These are phyloP conservation scores for Gossypium stocksii DNA, from an alignment of 345 rosid species.

Conservation along the genomic window DNA sequence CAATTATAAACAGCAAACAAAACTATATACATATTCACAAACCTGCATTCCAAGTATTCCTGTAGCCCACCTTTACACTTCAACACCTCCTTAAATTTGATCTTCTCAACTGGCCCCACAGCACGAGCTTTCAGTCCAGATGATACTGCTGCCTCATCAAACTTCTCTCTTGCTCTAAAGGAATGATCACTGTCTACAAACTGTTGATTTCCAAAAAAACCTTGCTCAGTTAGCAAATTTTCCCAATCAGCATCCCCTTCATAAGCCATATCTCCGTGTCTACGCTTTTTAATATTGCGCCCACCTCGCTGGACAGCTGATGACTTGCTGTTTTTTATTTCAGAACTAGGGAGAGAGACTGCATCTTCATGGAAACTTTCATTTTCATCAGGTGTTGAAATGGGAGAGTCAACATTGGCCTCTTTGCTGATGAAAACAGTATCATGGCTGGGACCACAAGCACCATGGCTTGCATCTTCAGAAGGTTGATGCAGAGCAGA, in stretches of 20 bases:
- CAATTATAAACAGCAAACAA: neutral
- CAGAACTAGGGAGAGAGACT: slow-evolving; percentile 51
- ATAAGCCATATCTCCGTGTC: slow-evolving; percentile 85
- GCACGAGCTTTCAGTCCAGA: slow-evolving; percentile 84
- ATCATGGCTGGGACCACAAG: slow-evolving; percentile 28
- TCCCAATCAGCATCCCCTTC: slow-evolving; percentile 95
- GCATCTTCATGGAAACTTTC: slow-evolving; percentile 55
- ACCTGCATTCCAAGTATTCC: slow-evolving; percentile 97
- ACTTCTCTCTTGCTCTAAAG: slow-evolving; percentile 57
- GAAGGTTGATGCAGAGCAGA: slow-evolving; percentile 23
- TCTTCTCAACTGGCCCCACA: slow-evolving; percentile 84
- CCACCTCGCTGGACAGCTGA: slow-evolving; percentile 52
- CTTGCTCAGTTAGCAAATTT: slow-evolving; percentile 51
- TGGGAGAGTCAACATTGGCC: slow-evolving; percentile 39
- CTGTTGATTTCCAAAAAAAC: slow-evolving; percentile 60
- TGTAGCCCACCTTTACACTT: slow-evolving; percentile 91
- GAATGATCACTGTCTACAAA: slow-evolving; percentile 45
- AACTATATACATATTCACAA: slow-evolving; percentile 2
- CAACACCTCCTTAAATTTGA: slow-evolving; percentile 85
- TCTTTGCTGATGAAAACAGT: slow-evolving; percentile 34
- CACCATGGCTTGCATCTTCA: slow-evolving; percentile 31
- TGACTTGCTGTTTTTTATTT: slow-evolving; percentile 41
- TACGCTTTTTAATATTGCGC: slow-evolving; percentile 64
- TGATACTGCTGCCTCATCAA: slow-evolving; percentile 76
- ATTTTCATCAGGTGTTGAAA: slow-evolving; percentile 51